Conservation (phyloP, 2,329 filamentous ascomycete genomes). For the Pseudogymnoascus sp. region DNA sequence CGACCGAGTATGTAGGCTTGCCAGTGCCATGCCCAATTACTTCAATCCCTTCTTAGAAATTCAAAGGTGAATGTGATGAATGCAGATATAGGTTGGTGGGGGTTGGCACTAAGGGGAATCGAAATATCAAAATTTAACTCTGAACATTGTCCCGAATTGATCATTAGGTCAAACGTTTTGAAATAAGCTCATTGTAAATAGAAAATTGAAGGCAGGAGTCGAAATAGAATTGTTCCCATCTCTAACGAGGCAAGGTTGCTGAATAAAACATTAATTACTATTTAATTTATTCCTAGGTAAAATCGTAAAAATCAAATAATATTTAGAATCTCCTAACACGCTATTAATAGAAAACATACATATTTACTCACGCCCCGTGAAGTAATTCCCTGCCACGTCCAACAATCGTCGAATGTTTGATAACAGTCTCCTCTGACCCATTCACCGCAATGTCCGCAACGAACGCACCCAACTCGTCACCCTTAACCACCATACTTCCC, state of each 20-base stretch:
- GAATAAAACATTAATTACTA: no score
- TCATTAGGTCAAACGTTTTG: not conserved
- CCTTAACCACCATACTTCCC: slow-evolving; percentile 20
- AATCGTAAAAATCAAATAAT: not conserved
- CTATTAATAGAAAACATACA: not conserved
- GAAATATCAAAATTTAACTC: not conserved
- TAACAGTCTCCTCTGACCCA: slow-evolving; percentile 18
- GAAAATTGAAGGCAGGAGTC: not conserved
- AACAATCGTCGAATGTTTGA: slow-evolving; percentile 20
- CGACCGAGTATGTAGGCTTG: not conserved
- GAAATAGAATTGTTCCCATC: not conserved
- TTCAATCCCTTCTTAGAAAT: not conserved
- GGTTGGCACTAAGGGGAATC: not conserved
- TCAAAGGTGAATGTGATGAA: not conserved
- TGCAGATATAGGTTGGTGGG: not conserved
- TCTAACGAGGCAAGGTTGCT: not conserved
- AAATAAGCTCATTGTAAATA: not conserved
- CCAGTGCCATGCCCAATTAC: not conserved
- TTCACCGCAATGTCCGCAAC: slow-evolving; percentile 21
- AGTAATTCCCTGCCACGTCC: slow-evolving; percentile 24
- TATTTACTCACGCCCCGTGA: not conserved
- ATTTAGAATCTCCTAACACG: not conserved
- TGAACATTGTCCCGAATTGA: not conserved
- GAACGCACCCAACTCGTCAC: slow-evolving; percentile 23
- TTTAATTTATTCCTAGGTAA: no score